Base-by-base conservation (phyloP, 306 rosid genomes). In the Vicia faba region DNA sequence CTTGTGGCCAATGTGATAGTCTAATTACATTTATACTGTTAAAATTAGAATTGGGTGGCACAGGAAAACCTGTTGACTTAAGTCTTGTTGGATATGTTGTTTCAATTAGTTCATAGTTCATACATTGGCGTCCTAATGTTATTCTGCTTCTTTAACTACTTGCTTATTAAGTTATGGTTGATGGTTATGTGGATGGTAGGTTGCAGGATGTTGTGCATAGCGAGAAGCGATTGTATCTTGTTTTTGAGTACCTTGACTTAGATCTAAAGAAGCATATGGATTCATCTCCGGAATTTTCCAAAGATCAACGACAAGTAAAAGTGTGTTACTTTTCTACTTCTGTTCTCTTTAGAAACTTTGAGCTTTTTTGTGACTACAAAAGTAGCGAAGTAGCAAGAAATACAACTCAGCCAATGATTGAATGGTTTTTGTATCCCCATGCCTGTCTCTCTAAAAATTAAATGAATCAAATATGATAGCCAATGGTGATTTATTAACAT, bases 211-310 rank as follows among this genome's bases (percentile, higher is more conserved):
- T 92, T 15, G 98, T 92, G 80, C 96, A 92, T 46, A 83, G 93
- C 65, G 96, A 92, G 82, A 89, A 82, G 93, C 86, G 96, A 31
- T 75, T 92, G 85, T 92, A 87, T 83, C 88, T 92, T 70, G 96
- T 92, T 82, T 89, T 92, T 75, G 98, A 92, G 86, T 92, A 86
- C 75, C 88, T 92, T 74, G 98, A 92, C 83, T 86, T 92, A 81
- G 98, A 92, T 86, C 80, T 92, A 80, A 92, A 92, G 96, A 89
- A 89, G 84, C 88, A 87, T 78, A 92, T 92, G 98, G 98, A 92
- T 69, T 87, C 98, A 46, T 76, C 86, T 78, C 98, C 98, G 31
- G 98, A 89, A 7, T 92, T 92, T n/a, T 71, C 89, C 45, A 89
- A 86, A 75, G 96, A 92, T 71, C 88, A 45, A 11, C 89, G 85